Evolutionary conservation across 1,139 yeast species (phyloP), one percentile per base, ranked within the genome.

Genomic region (Suhomyces yuchorum): DNA sequence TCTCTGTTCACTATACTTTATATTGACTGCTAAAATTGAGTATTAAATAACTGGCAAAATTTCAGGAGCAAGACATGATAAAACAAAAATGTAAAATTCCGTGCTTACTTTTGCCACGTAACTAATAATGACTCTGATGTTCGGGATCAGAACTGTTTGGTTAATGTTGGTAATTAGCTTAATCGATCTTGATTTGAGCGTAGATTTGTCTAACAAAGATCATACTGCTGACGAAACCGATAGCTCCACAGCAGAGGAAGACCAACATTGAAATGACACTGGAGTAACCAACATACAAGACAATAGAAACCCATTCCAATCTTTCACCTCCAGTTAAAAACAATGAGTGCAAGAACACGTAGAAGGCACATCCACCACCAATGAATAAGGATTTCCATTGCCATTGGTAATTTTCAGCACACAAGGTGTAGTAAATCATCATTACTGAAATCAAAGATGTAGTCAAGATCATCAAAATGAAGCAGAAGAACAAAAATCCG

Each of bases 391-490:
- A 82, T 66, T 92, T 84, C 99, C 99, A 93, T 64, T 91, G 97
- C 99, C 99, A 93, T 66, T 84, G 83, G 74, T 95, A 92, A 67
- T 93, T 89, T 65, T 93, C 99, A 40, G 91, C 76, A 63, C 97
- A 90, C 55, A 95, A 78, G 9, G 92, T 80, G 72, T 88, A 87
- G 69, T 93, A 93, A 35, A 88, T 82, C 73, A 91, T 80, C 58
- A 93, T 75, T 18, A 91, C 73, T 0, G 97, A 85, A 39, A 91
- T 91, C 54, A 93, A 77, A 17, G 88, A 78, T 7, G 97, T 87
- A 9, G 97, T 91, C 59, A 87, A 63, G 14, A 89, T 73, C 90
- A 91, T 87, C 62, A 93, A 76, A 20, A 87, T 57, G 64, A 90
- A 85, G 60, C 97, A 91, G 70, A 92, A 83, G 68, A 93, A 89